phyloP scores from a whole-genome alignment of 495 filamentous ascomycete genomes.

The Penicillium odoratum region DNA sequence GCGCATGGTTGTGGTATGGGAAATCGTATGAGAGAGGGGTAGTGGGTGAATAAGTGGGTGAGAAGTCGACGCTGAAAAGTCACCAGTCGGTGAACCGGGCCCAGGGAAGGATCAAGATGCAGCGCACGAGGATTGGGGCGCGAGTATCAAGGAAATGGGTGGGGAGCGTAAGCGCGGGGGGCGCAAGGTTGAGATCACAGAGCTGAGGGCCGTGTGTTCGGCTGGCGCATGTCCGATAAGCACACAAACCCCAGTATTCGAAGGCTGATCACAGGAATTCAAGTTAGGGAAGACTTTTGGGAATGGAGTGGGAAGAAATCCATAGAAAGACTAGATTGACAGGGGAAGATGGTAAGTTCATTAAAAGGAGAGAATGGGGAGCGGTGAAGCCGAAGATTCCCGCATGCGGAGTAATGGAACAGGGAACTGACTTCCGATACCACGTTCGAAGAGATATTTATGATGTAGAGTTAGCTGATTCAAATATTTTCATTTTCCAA shows the following conservation, averaged over 20 bases:
- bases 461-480: too few relatives aligned
- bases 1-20: conserved; percentile 20
- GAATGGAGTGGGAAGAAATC: not conserved
- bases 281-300: too few relatives aligned
- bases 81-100: conserved; percentile 1
- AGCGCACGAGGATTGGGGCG: not conserved
- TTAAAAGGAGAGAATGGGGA: conserved; percentile 4
- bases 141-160: conserved; percentile 3
- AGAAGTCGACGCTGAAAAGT: not conserved
- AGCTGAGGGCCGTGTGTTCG: conserved; percentile 14
- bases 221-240: conserved; percentile 18
- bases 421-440: too few relatives aligned
- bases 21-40: not conserved
- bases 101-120: not conserved
- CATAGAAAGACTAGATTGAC: not conserved
- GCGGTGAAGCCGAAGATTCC: conserved; percentile 1
- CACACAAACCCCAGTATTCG: conserved; percentile 2
- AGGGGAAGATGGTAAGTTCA: not conserved
- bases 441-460: too few relatives aligned
- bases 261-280: not conserved
- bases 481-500: too few relatives aligned
- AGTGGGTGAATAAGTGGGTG: not conserved
- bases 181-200: conserved; percentile 10
- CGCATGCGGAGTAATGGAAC: conserved; percentile 2
- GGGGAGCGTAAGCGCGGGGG: conserved; percentile 19